Base-by-base conservation (phyloP, 2,329 filamentous ascomycete genomes). In the Pseudocercospora fuligena region DNA sequence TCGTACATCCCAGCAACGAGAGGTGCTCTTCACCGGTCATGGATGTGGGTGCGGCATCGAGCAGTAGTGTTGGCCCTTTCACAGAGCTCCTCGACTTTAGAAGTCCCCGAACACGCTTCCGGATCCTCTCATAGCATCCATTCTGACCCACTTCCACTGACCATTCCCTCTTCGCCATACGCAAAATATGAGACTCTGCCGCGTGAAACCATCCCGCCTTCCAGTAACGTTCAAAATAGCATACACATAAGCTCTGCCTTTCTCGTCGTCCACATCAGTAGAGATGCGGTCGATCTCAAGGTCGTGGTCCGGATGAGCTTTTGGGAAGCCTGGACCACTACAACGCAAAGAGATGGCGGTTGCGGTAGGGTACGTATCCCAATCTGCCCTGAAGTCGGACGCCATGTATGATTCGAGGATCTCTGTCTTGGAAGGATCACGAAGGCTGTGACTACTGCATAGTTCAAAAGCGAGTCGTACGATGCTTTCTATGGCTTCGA, bases 281-380 rank as follows among this genome's bases (percentile, higher is more conserved):
- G 51, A 56, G 19, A 56, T 56, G 4, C 51, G 23, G 6, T 31
- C 23, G 9, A 56, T 31, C 27, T 56, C 51, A 5, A 56, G 51
- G 7, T 56, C 19, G 14, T 27, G 14, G 51, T 56, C 51, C 6
- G 51, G 51, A 56, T 56, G 51, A 27, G 51, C 51, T 25, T 56
- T 16, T n/a, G 51, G 51, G 6, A 56, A 29, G n/a, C n/a, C 8
- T 25, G 19, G 23, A 27, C 16, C n/a, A 25, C 16, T 19, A 27
- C 16, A 27, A n/a, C 27, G 51, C 19, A 25, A 31, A 25, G 51
- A 25, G 11, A 23, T n/a, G 8, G 51, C n/a, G 8, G 23, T 25
- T 8, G 19, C 23, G 25, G 51, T 56, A n/a, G 51, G 51, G 25
- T 56, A 56, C 12, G 51, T 56, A 23, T 56, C 51, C 51, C 51